A percentile compares a stretch with the other conserved stretches of the same genome.
Conservation (phyloP, 371 early-diverging fungal species). For the Rhizopus microsporus region DNA sequence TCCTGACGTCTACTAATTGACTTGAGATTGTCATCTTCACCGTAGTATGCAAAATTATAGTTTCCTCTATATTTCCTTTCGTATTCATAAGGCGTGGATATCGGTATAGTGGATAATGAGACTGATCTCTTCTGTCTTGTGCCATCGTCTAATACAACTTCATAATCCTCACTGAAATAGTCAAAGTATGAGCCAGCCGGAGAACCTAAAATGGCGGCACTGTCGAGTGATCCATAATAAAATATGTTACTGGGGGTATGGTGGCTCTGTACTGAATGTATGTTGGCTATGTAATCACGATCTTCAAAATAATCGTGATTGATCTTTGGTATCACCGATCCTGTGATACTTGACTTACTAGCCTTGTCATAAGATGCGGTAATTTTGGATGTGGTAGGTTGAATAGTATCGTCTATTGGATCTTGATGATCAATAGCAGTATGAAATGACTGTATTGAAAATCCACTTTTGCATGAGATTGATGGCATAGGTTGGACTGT, state of each 20-base stretch:
- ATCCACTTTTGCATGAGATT: conserved; percentile 17
- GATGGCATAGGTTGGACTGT: conserved; percentile 18
- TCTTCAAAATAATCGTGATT: conserved; percentile 3
- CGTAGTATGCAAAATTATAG: conserved; percentile 19
- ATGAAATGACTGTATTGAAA: conserved; percentile 27
- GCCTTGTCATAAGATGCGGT: neutral
- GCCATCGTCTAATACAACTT: conserved; percentile 36
- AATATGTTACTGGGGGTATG: conserved; percentile 24
- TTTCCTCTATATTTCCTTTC: conserved; percentile 20
- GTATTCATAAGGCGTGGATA: conserved; percentile 6
- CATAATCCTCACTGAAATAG: conserved; percentile 25
- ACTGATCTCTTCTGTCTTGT: conserved; percentile 30
- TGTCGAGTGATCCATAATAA: conserved; percentile 27
- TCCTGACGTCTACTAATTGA: conserved; percentile 4
- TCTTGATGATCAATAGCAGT: conserved; percentile 17
- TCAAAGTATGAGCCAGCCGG: conserved; percentile 24
- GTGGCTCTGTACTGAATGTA: neutral
- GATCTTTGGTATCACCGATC: neutral
- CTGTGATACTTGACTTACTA: neutral
- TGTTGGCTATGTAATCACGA: neutral
- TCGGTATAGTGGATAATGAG: conserved; percentile 30
- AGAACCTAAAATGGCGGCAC: conserved; percentile 11
- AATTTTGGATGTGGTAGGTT: too few species aligned
- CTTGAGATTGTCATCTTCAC: conserved; percentile 2
- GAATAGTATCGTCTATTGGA: neutral